Evolutionary conservation across 768 basidiomycete species (phyloP).

Genomic region (Tylopilus sp.): DNA sequence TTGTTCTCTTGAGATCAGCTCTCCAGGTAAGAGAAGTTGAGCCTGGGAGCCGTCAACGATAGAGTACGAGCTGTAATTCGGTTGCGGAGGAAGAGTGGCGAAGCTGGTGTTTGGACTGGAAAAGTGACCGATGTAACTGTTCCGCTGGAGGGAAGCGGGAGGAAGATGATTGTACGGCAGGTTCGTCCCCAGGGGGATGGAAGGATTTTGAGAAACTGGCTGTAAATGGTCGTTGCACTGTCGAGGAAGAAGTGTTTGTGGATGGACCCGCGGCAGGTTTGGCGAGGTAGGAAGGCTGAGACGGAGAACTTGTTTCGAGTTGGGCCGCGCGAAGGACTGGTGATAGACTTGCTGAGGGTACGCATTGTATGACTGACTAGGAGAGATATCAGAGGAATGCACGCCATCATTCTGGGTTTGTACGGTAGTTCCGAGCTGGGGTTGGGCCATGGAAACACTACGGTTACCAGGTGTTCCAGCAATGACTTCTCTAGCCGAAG

Average conservation of each 20-base stretch:
- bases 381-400: slow-evolving; percentile 5
- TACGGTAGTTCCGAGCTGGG: slow-evolving; percentile 5
- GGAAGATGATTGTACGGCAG: slow-evolving; percentile 6
- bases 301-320: slow-evolving; percentile 1
- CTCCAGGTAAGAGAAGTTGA: slow-evolving; percentile 3
- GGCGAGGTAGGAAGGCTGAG: neutral
- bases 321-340: neutral
- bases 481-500: slow-evolving; percentile 21
- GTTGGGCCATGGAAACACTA: slow-evolving; percentile 3
- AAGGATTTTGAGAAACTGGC: neutral
- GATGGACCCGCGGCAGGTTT: slow-evolving; percentile 1
- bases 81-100: slow-evolving; percentile 12
- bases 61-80: slow-evolving; percentile 18
- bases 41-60: slow-evolving; percentile 4
- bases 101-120: neutral
- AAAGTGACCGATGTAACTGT: slow-evolving; percentile 8
- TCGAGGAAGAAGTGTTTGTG: neutral
- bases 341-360: slow-evolving; percentile 11
- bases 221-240: neutral
- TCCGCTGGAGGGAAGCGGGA: neutral
- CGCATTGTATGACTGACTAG: slow-evolving; percentile 5
- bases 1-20: neutral
- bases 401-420: slow-evolving; percentile 4
- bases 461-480: neutral
- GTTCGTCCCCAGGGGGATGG: neutral